Base-by-base conservation (phyloP, 2,329 filamentous ascomycete species). In the Ophioceras dolichostomum region DNA sequence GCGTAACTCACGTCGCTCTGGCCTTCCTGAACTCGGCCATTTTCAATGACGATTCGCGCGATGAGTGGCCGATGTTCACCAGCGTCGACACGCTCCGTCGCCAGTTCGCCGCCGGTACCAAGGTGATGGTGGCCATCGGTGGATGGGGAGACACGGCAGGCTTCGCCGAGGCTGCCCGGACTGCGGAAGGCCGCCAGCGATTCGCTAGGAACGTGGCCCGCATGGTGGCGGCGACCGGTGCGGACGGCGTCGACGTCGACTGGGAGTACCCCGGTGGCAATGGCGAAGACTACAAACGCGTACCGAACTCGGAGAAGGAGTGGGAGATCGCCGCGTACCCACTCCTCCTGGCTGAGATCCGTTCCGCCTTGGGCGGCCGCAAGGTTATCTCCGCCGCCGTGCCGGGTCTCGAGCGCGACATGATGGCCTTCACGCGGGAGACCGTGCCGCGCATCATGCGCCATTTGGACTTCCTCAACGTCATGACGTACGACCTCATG, bases 401-500 rank as follows among this genome's bases (percentile, higher is more conserved):
- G 0, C 79, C 80, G 0, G 79, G 73, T 2, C 64, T 73, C 13
- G 59, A 63, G 28, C 58, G 60, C 12, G 79, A 84, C 48, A 80
- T 83, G 73, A 68, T 83, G 4, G 78, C 75, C n/a, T 83, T 73
- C 50, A 79, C 68, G 0, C 42, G 59, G 5, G 54, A 66, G 18
- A 70, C 71, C 7, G 62, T 75, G 0, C 73, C 74, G 2, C 57
- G 63, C 39, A 79, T 83, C 45, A 72, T 70, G 60, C 51, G 59
- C 10, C 61, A 64, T 2, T 67, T 83, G 14, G 76, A 84, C 50
- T 79, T 76, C 48, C 62, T 83, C 49, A 83, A 83, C 49, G 58
- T 84, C 44, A 83, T 83, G 79, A 67, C 70, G 0, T 84, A 84
- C 52, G 80, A 85, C 49, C 52, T 85, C 34, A 79, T 81, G 69